A percentile compares a stretch with the other conserved stretches of the same genome.
Evolutionary conservation across 1,284 basidiomycete species (phyloP).

Genomic region (Abortiporus biennis): DNA sequence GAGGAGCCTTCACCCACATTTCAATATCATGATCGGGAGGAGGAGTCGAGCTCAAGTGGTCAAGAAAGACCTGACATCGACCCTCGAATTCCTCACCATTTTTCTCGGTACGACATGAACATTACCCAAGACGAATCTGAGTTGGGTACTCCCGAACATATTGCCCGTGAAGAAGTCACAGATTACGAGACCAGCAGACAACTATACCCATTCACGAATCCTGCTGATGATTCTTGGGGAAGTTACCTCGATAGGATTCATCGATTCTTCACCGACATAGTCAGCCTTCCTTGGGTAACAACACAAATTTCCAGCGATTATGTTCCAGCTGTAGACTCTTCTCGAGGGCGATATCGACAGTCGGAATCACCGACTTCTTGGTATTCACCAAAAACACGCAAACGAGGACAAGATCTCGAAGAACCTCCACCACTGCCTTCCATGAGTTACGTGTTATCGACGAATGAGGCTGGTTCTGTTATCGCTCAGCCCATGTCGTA

Average conservation of each 20-base stretch:
- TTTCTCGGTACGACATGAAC: constrained; percentile 1
- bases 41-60: background rate
- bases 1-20: background rate
- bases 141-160: constrained; percentile 1
- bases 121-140: background rate
- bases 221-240: constrained; percentile 4
- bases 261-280: constrained; percentile 5
- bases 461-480: background rate
- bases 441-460: background rate
- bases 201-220: constrained; percentile 7
- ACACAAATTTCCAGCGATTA: constrained; percentile 6
- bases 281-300: constrained; percentile 3
- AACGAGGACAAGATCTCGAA: constrained; percentile 1
- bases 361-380: constrained; percentile 2
- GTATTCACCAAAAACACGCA: constrained; percentile 5
- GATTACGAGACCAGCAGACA: constrained; percentile 6
- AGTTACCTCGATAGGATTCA: constrained; percentile 7
- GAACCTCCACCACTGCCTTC: background rate
- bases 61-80: background rate
- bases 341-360: constrained; percentile 3
- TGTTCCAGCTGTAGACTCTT: constrained; percentile 5
- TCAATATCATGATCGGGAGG: background rate
- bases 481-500: constrained; percentile 2
- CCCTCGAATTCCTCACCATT: constrained; percentile 1
- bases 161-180: background rate